Conservation (phyloP, 2,329 filamentous ascomycete genomes). For the Neoarthrinium moseri region DNA sequence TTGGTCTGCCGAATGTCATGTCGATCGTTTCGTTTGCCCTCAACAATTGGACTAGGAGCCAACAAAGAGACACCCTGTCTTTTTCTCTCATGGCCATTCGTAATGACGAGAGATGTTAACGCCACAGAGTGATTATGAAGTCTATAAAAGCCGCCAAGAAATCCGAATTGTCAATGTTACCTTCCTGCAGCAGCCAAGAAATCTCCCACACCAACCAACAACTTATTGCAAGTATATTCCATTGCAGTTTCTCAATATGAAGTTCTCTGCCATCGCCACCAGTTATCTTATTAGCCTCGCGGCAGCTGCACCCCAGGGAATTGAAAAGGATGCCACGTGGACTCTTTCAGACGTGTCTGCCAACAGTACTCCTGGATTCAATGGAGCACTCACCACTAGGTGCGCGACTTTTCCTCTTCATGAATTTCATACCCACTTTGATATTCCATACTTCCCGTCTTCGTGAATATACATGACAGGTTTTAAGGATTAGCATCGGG, state of each 20-base stretch:
- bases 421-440: not conserved
- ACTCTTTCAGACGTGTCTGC: not conserved
- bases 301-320: not conserved
- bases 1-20: no score
- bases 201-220: not conserved
- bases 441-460: not conserved
- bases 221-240: not conserved
- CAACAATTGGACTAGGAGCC: no score
- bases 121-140: no score
- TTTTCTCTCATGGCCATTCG: no score
- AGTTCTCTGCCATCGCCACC: not conserved
- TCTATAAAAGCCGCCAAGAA: not conserved
- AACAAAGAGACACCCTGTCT: no score
- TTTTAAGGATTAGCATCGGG: not conserved
- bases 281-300: not conserved
- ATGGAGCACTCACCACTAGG: not conserved
- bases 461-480: not conserved
- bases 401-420: not conserved
- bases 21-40: no score
- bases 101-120: no score
- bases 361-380: not conserved
- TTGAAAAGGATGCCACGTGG: slow-evolving; percentile 3
- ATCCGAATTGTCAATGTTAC: not conserved
- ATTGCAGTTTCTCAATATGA: not conserved
- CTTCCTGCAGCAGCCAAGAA: not conserved